Evolutionary conservation across 768 basidiomycete genomes (phyloP), one percentile per base, ranked within the genome.

Genomic region (Cyclocybe aegerita): DNA sequence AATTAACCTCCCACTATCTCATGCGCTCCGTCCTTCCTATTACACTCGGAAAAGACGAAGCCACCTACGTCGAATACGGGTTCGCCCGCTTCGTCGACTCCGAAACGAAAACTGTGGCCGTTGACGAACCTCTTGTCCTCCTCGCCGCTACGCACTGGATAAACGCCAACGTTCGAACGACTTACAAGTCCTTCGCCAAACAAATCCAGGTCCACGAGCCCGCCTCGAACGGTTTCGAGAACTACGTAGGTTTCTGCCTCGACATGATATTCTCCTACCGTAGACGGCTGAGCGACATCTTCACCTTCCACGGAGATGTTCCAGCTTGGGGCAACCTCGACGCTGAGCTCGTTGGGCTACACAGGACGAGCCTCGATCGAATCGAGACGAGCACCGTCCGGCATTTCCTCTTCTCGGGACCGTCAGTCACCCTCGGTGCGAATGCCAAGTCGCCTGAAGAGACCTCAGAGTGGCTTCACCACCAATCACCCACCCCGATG

Each of bases 81-180:
- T 77, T 76, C 35, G 75, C 75, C 9, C 70, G 76, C 4, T 76
- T 76, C 29, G 61, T 66, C 41, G 70, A 74, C 45, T 63, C 72
- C 1, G 68, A 65, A 31, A 71, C 70, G 9, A 68, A 70, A 41
- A 65, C 61, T 0, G 69, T 73, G 34, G 61, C 67, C 10, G 64
- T 76, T 2, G 72, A 76, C 39, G 76, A 78, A 54, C 75, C 76
- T 4, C 68, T 78, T 6, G 71, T 75, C 23, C 61, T 78, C 8
- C 64, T 76, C 15, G 71, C 75, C 7, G 73, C 73, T 10, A 68
- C 65, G 3, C 67, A 62, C 31, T 78, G 76, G 74, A 68, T 73
- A 49, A 66, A 75, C 30, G 47, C 55, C 7, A 65, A 73, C 50
- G 64, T 67, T 57, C 61, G 60, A 7, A 59, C 66, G 5, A 69